phyloP scores from a whole-genome alignment of 208 protist genomes.

The Leishmania mexicana region DNA sequence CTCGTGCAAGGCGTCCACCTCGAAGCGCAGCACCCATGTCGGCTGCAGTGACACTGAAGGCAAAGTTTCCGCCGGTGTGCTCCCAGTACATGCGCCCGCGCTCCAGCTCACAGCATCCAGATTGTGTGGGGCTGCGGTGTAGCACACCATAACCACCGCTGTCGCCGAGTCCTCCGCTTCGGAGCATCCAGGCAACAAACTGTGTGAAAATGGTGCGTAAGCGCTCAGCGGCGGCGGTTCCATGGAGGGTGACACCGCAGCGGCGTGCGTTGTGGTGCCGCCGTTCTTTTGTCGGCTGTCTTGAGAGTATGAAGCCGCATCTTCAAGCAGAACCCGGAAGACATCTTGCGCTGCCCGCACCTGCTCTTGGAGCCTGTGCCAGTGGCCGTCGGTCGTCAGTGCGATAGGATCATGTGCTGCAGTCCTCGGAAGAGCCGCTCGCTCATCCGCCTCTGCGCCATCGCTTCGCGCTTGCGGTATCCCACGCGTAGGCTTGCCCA shows the following conservation, averaged over 20 bases:
- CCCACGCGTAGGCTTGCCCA: not conserved
- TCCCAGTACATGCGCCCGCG: not conserved
- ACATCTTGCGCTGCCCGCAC: not conserved
- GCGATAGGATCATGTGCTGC: slow-evolving; percentile 2
- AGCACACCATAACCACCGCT: not conserved
- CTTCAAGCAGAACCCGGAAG: not conserved
- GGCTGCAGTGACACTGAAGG: slow-evolving; percentile 3
- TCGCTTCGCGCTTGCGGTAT: not conserved
- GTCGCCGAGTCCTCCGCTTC: not conserved
- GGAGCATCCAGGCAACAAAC: not conserved
- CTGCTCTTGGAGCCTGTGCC: not conserved
- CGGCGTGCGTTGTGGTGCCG: not conserved
- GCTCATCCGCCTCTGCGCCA: not conserved
- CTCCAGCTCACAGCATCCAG: slow-evolving; percentile 8
- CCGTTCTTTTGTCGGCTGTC: not conserved
- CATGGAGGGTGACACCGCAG: not conserved
- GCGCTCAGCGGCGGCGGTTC: not conserved
- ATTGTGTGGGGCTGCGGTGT: not conserved
- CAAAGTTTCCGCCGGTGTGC: not conserved
- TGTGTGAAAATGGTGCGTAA: not conserved
- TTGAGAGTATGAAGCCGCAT: not conserved
- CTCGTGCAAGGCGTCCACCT: slow-evolving; percentile 20
- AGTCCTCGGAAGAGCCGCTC: not conserved
- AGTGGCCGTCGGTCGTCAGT: not conserved
- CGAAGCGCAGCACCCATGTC: slow-evolving; percentile 17